Conservation (phyloP, 352 stramenopile genomes). For the Globisporangium heterothallicum region DNA sequence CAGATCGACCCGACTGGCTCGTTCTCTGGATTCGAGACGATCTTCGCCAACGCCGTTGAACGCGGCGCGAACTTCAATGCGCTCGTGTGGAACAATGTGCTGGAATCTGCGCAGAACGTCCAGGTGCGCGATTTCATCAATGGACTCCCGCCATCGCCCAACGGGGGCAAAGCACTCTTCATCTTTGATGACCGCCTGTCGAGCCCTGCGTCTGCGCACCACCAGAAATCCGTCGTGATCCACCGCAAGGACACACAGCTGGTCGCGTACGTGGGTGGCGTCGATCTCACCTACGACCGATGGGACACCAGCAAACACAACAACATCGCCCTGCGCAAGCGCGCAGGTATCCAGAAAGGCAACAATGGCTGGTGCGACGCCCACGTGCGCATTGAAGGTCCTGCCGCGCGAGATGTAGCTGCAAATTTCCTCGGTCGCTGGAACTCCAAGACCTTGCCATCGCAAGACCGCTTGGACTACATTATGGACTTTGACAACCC, state of each 20-base stretch:
- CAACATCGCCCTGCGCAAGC: conserved; percentile 28
- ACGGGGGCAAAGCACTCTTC: conserved; percentile 16
- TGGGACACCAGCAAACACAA: conserved; percentile 61
- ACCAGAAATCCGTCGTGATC: conserved; percentile 41
- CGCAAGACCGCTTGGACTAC: conserved; percentile 20
- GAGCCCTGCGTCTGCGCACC: conserved; percentile 24
- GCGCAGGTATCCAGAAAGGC: conserved; percentile 17
- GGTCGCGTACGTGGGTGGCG: conserved; percentile 41
- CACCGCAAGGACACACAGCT: conserved; percentile 1
- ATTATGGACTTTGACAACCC: conserved; percentile 47
- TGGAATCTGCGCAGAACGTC: conserved; percentile 47
- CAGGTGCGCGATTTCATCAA: conserved; percentile 54
- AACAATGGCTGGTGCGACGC: conserved; percentile 55
- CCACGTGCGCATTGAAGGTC: conserved; percentile 35
- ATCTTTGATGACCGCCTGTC: conserved; percentile 52
- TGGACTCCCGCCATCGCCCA: background rate
- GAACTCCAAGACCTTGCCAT: conserved; percentile 34
- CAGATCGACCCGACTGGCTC: conserved; percentile 16
- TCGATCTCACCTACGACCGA: conserved; percentile 49
- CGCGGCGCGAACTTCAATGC: conserved; percentile 39
- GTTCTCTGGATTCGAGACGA: conserved; percentile 28
- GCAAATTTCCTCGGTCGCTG: conserved; percentile 51
- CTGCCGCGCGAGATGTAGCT: conserved; percentile 40
- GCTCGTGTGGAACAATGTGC: conserved; percentile 62
- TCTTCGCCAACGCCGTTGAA: conserved; percentile 26